A percentile compares a stretch with the other conserved stretches of the same genome.
These are phyloP conservation scores for Colletotrichum chrysophilum DNA, from an alignment of 2,329 filamentous ascomycete genomes.

Conservation along the genomic window DNA sequence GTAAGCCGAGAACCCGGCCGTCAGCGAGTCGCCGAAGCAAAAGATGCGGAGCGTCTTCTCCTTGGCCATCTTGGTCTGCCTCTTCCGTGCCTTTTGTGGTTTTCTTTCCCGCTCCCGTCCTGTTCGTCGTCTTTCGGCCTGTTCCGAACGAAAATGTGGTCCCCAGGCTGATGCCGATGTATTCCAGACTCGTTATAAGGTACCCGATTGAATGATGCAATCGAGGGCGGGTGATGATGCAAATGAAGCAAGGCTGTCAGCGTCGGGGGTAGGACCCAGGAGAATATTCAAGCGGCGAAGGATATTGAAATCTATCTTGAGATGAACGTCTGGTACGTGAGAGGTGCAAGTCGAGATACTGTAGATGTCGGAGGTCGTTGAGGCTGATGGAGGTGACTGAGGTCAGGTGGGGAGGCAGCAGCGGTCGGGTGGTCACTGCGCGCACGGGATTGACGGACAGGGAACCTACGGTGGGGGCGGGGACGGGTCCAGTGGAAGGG, in stretches of 20 bases:
- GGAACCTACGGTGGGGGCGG: neutral
- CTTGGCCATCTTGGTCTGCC: neutral
- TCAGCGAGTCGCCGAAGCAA: slow-evolving; percentile 71
- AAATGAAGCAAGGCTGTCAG: neutral
- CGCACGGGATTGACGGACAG: neutral
- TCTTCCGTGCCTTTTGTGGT: neutral
- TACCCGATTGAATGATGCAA: neutral
- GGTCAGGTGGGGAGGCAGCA: neutral
- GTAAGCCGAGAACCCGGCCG: slow-evolving; percentile 54
- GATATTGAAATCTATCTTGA: neutral
- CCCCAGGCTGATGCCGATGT: neutral
- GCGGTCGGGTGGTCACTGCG: neutral
- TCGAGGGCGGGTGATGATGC: neutral
- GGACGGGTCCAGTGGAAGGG: neutral
- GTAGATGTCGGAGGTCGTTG: neutral
- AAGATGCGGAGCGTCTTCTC: slow-evolving; percentile 54
- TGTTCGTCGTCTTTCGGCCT: neutral
- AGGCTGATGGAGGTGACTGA: slow-evolving; percentile 3
- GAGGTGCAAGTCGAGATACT: neutral
- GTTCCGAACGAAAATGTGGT: neutral
- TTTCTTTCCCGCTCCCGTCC: neutral
- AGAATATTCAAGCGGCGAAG: neutral
- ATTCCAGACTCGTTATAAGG: neutral
- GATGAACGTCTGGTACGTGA: neutral
- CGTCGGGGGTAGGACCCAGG: neutral